phyloP scores from a whole-genome alignment of 768 basidiomycete species.

The Suillus plorans region DNA sequence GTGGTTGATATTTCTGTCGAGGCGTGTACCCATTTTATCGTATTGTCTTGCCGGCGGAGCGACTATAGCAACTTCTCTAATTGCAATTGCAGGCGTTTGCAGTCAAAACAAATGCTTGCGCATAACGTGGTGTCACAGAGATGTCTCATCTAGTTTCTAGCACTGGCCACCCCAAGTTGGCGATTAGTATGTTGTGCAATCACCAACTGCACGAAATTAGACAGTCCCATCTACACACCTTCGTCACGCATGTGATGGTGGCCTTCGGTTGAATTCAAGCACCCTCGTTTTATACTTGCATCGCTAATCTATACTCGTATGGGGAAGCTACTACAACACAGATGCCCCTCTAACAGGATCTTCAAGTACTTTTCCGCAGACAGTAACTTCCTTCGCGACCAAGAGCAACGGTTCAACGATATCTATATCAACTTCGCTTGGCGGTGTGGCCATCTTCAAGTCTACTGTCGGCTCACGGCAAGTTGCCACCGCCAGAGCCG shows the following conservation, averaged over 20 bases:
- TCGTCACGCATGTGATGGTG: too few species aligned
- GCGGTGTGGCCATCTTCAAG: neutral
- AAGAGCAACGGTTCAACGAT: neutral
- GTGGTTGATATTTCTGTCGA: neutral
- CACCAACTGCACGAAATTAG: neutral
- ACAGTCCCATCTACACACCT: neutral
- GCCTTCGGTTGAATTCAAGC: too few species aligned
- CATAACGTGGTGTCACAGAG: neutral
- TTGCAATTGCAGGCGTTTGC: neutral
- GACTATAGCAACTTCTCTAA: neutral
- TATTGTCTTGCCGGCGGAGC: neutral
- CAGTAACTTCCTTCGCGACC: neutral
- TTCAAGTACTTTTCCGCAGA: neutral
- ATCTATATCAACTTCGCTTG: neutral
- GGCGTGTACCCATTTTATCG: neutral
- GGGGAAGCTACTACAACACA: neutral
- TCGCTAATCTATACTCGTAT: neutral
- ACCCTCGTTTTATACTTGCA: neutral
- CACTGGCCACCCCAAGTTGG: neutral
- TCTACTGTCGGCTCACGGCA: neutral
- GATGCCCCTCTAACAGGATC: neutral
- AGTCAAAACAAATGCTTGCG: too few species aligned
- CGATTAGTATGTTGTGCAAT: neutral
- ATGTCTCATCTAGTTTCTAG: neutral
- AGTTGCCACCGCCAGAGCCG: neutral